Percentiles rank a stretch among this genome's conserved stretches.
Evolutionary conservation across 495 filamentous ascomycete genomes (phyloP).

Genomic region (Tuber aestivum): DNA sequence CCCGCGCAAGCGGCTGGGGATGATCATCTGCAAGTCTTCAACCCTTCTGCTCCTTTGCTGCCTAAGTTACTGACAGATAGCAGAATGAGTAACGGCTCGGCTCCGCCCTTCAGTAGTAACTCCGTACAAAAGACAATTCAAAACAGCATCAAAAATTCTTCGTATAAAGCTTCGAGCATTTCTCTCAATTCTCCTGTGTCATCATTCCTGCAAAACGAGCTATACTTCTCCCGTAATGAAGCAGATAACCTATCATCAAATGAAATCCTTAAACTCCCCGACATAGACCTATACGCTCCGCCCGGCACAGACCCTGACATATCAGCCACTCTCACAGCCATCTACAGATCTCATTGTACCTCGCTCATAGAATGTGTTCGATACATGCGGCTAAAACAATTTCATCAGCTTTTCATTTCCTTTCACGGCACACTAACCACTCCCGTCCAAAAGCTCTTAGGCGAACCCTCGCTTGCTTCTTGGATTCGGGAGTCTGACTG

Average conservation of each 20-base stretch:
- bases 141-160: constrained; percentile 41
- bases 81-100: constrained; percentile 42
- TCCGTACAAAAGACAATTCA: constrained; percentile 40
- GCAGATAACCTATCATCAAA: constrained; percentile 43
- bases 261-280: constrained; percentile 67
- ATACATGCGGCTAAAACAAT: constrained; percentile 88
- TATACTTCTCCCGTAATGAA: constrained; percentile 40
- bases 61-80: constrained; percentile 41
- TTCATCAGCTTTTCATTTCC: constrained; percentile 89
- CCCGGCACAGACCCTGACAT: constrained; percentile 70
- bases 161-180: constrained; percentile 33
- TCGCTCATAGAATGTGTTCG: constrained; percentile 91
- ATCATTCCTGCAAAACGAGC: constrained; percentile 41
- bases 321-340: constrained; percentile 69
- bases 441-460: constrained; percentile 91
- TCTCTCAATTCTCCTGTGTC: constrained; percentile 39
- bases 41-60: constrained; percentile 42
- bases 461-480: constrained; percentile 68
- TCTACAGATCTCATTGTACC: constrained; percentile 91
- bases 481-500: constrained; percentile 97
- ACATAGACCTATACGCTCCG: constrained; percentile 70
- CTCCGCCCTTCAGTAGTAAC: constrained; percentile 38
- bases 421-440: constrained; percentile 94
- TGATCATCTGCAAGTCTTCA: constrained; percentile 46
- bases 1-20: constrained; percentile 44